Evolutionary conservation across 768 basidiomycete genomes (phyloP), one percentile per base, ranked within the genome.

Genomic region (Phlebiopsis flavidoalba): DNA sequence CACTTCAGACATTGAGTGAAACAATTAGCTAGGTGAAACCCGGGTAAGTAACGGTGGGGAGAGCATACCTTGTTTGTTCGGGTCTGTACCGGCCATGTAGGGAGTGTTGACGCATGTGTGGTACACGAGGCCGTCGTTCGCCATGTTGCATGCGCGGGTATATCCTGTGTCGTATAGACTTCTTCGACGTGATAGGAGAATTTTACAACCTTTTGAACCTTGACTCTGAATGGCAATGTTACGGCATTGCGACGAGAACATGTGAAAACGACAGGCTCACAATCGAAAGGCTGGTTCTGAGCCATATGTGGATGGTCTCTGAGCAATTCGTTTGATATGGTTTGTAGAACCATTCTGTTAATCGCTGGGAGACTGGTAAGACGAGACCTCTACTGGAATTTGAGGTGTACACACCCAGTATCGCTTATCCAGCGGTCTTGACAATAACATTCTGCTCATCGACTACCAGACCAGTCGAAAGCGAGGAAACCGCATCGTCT

Each of bases 111-210:
- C 92, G 67, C 91, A 90, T 1, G 97, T 98, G 71, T n/a, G n/a
- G n/a, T 98, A 99, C 67, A 99, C 96, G 59, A 99, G 84, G 0
- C 97, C 97, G 66, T 99, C 97, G 63, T 90, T 95, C 4, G n/a
- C 86, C 94, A 68, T 99, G 97, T 64, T 93, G 88, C 6, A 98
- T n/a, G 76, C 14, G 78, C 79, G 5, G 95, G 92, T 50, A 99
- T 88, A 62, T 95, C 90, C 53, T 88, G 78, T 31, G 26, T 31
- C 33, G 80, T 78, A 68, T 98, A 90, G 14, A 98, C 93, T 59
- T 89, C 85, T 57, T 93, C 88, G 56, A 95, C 85, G 58, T 86
- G 84, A 67, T 99, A 98, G 8, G 96, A 93, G 43, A 88, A 79
- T 60, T 84, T 85, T 75, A 95, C 94, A 46, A 85, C 83, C 71